Evolutionary conservation across 2,329 filamentous ascomycete species (phyloP).

Genomic region (Colletotrichum phormii): DNA sequence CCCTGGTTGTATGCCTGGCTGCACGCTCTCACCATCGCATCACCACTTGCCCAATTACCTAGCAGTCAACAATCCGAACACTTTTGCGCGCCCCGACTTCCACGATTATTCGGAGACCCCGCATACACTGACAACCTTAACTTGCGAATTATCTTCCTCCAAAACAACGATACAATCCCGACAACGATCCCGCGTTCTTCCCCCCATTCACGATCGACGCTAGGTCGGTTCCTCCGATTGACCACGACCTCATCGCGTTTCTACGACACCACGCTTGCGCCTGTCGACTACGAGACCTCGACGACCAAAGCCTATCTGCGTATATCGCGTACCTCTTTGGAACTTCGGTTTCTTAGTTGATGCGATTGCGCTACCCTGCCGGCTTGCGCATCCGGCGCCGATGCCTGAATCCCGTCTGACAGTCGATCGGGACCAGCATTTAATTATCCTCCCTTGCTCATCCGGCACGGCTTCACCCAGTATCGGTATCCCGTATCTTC

Average conservation of each 20-base stretch:
- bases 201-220: constrained; percentile 22
- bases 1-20: constrained; percentile 20
- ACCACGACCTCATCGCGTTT: constrained; percentile 24
- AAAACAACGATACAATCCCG: background rate
- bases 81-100: background rate
- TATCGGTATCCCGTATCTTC: background rate
- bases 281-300: background rate
- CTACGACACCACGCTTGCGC: constrained; percentile 19
- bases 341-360: constrained; percentile 7
- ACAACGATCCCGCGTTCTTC: background rate
- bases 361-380: constrained; percentile 28
- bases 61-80: constrained; percentile 1
- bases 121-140: background rate
- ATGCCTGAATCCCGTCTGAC: constrained; percentile 32
- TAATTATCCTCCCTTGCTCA: constrained; percentile 5
- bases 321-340: background rate
- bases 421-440: constrained; percentile 23
- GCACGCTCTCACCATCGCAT: constrained; percentile 26
- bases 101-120: background rate
- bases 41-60: constrained; percentile 8
- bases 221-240: constrained; percentile 3
- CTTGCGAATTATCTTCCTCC: background rate
- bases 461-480: constrained; percentile 1
- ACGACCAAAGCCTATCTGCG: background rate
- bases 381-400: constrained; percentile 37